These are phyloP conservation scores for Aspergillus japonicus DNA, from an alignment of 2,329 filamentous ascomycete genomes.

Conservation along the genomic window DNA sequence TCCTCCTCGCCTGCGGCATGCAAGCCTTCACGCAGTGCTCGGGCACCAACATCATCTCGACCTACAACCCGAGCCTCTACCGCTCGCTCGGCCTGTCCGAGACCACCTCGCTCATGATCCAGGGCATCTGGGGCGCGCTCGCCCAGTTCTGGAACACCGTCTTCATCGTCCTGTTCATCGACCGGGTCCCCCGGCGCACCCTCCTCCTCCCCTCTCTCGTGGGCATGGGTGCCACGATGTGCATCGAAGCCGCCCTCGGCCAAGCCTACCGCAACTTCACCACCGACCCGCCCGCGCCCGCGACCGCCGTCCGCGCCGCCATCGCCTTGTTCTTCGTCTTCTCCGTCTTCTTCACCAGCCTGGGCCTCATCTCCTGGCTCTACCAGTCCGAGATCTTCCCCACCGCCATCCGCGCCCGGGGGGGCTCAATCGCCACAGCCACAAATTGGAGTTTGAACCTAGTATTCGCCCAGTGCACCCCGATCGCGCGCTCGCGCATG, in stretches of 20 bases:
- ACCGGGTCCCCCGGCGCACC: constrained; percentile 50
- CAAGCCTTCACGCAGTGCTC: constrained; percentile 52
- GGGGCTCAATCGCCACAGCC: constrained; percentile 46
- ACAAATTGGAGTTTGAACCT: constrained; percentile 50
- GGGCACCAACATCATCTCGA: constrained; percentile 50
- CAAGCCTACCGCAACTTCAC: constrained; percentile 35
- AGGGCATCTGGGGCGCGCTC: constrained; percentile 52
- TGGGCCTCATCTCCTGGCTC: constrained; percentile 50
- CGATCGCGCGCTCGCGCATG: constrained; percentile 43
- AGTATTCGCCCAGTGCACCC: constrained; percentile 52
- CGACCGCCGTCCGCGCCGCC: constrained; percentile 43
- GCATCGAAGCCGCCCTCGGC: constrained; percentile 43
- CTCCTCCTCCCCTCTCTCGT: constrained; percentile 47
- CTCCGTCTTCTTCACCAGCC: constrained; percentile 45
- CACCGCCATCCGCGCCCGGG: constrained; percentile 43
- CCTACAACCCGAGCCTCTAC: constrained; percentile 48
- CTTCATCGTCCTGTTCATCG: constrained; percentile 47
- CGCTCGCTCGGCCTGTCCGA: constrained; percentile 45
- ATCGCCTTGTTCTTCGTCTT: constrained; percentile 52
- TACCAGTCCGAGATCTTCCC: constrained; percentile 51
- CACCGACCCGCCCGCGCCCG: constrained; percentile 26
- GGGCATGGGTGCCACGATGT: constrained; percentile 43
- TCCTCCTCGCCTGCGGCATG: constrained; percentile 50
- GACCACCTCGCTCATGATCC: constrained; percentile 50
- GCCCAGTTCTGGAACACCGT: constrained; percentile 51